Conservation (phyloP, 2,329 filamentous ascomycete species). For the Cercospora sp. region DNA sequence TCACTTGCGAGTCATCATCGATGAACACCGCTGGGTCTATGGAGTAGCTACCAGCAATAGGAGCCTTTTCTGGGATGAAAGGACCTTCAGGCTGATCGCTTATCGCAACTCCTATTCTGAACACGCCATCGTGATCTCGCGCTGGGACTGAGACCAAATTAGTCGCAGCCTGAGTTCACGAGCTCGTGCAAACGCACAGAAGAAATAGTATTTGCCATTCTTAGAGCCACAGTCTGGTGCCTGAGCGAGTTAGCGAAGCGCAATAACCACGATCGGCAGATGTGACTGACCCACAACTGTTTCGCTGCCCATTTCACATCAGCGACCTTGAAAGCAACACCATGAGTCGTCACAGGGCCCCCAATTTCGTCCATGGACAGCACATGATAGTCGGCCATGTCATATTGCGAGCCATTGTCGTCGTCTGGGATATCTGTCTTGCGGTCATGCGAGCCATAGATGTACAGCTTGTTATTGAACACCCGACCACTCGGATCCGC, state of each 20-base stretch:
- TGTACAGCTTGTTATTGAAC: constrained; percentile 72
- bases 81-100: constrained; percentile 66
- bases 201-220: constrained; percentile 72
- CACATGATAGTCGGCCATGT: constrained; percentile 83
- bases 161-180: background rate
- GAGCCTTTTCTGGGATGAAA: constrained; percentile 64
- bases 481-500: constrained; percentile 80
- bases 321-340: constrained; percentile 63
- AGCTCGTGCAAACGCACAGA: constrained; percentile 45
- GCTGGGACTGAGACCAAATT: constrained; percentile 57
- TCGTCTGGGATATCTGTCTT: constrained; percentile 74
- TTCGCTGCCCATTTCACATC: constrained; percentile 76
- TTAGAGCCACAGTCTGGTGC: constrained; percentile 72
- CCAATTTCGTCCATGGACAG: constrained; percentile 62
- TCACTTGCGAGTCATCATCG: constrained; percentile 59
- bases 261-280: background rate
- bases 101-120: constrained; percentile 73
- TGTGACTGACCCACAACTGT: constrained; percentile 64
- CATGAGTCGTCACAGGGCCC: constrained; percentile 68
- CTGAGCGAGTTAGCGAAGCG: background rate
- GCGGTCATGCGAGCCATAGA: constrained; percentile 80
- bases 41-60: constrained; percentile 69
- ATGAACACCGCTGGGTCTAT: constrained; percentile 78
- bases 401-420: constrained; percentile 83
- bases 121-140: constrained; percentile 66